These are phyloP conservation scores for Dactylella cylindrospora DNA, from an alignment of 2,329 filamentous ascomycete species.

Conservation along the genomic window DNA sequence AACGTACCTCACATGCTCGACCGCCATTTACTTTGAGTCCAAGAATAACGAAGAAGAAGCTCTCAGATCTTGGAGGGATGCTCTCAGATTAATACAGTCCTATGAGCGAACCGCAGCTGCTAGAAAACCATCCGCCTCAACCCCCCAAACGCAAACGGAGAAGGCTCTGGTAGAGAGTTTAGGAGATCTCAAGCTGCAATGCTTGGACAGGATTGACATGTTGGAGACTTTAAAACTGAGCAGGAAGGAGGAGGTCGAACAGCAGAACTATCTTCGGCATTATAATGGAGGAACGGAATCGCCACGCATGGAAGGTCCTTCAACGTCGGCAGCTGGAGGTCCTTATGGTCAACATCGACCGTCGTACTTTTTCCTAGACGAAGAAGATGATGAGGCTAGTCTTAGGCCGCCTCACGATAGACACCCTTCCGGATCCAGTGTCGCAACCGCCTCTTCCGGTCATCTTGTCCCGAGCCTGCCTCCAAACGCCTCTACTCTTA, in stretches of 20 bases:
- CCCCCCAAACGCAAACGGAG: constrained; percentile 79
- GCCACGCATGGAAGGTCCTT: constrained; percentile 18
- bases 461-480: constrained; percentile 17
- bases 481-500: constrained; percentile 18
- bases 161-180: constrained; percentile 78
- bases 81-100: constrained; percentile 77
- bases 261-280: constrained; percentile 38
- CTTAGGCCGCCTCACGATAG: constrained; percentile 17
- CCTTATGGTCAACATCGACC: constrained; percentile 53
- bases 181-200: constrained; percentile 80
- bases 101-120: constrained; percentile 59
- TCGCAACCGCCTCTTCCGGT: constrained; percentile 22
- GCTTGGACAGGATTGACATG: constrained; percentile 87
- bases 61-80: constrained; percentile 82
- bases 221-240: constrained; percentile 75
- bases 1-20: constrained; percentile 90
- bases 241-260: constrained; percentile 57
- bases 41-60: constrained; percentile 91
- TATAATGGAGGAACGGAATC: constrained; percentile 36
- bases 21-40: constrained; percentile 86
- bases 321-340: constrained; percentile 52
- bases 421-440: constrained; percentile 20
- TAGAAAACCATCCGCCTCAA: constrained; percentile 63
- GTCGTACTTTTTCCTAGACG: constrained; percentile 53
- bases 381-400: constrained; percentile 61